Evolutionary conservation across 352 stramenopile genomes (phyloP).

Genomic region (Phytophthora fragariaefolia): DNA sequence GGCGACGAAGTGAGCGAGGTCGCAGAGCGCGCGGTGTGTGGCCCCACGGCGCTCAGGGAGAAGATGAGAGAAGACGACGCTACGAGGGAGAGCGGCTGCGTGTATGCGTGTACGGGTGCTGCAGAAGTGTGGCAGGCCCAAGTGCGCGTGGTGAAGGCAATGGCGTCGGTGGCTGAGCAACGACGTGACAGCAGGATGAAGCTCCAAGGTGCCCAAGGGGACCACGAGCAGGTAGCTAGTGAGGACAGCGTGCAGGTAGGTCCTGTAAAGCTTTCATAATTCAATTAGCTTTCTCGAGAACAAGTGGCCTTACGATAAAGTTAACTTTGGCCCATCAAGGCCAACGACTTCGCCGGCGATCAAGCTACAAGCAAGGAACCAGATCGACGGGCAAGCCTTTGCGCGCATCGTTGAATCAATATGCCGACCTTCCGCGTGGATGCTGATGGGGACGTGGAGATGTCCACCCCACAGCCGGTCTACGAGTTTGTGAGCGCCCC

Average conservation of each 20-base stretch:
- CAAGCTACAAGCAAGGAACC: conserved; percentile 13
- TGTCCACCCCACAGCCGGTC: conserved; percentile 21
- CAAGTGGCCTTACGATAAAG: conserved; percentile 16
- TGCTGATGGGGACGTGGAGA: conserved; percentile 25
- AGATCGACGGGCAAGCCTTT: conserved; percentile 11
- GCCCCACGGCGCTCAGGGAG: not conserved
- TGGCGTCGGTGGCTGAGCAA: not conserved
- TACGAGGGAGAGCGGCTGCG: not conserved
- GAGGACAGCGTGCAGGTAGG: conserved; percentile 6
- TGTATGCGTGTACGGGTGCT: not conserved
- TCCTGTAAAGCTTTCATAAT: conserved; percentile 5
- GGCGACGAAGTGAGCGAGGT: not conserved
- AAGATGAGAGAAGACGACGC: not conserved
- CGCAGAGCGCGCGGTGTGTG: not conserved
- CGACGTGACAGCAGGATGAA: not conserved
- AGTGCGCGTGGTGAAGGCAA: conserved; percentile 4
- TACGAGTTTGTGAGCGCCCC: conserved; percentile 26
- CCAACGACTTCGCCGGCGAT: conserved; percentile 10
- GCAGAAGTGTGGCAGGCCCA: conserved; percentile 2
- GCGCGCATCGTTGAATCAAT: not conserved
- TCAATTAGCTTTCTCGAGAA: conserved; percentile 7
- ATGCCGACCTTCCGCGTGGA: conserved; percentile 22
- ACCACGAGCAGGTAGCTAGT: not conserved
- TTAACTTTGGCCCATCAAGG: conserved; percentile 25
- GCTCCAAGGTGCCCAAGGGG: not conserved